Evolutionary conservation across 179 eudicot species (phyloP), one percentile per base, ranked within the genome.

Genomic region (Gypsophila paniculata): DNA sequence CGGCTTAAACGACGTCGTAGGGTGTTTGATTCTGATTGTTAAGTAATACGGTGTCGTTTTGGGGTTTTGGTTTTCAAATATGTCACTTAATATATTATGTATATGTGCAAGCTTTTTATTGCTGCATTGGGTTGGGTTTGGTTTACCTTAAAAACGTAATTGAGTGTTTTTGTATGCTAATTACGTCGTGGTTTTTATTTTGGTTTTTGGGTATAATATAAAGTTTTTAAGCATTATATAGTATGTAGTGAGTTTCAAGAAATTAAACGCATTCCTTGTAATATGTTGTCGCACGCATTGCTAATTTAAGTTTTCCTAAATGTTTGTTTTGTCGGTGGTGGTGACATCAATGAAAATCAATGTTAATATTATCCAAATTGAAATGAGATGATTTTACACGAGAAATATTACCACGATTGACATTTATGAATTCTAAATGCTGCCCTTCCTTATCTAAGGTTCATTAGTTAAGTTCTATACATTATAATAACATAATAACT

Each of bases 1-100:
- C 73, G 82, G 5, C 57, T 79, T 44, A 79, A 79, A 44, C 75
- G 82, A 0, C 25, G 82, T 32, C 82, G 82, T 79, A 71, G 78
- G 70, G 73, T 61, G 42, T 79, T 79, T 60, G 79, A 75, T 42
- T 14, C 78, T 8, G 32, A 67, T 13, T 78, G 72, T 8, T 70
- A 17, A 57, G 22, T 57, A 21, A 21, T 71, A 61, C 62, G 32
- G 51, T 26, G 22, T 60, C 8, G 21, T 14, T 6, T 23, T 19
- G 53, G 44, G 29, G 52, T n/a, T n/a, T n/a, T 11, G 60, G 26
- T 17, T 25, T 65, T n/a, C n/a, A 52, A 19, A 25, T 2, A 39
- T 42, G 5, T 7, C 21, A 42, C 46, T 42, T 42, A 42, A 42
- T 42, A 42, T 42, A 42, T 59, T 38, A 51, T 44, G 39, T 60